A percentile compares a stretch with the other conserved stretches of the same genome.
Evolutionary conservation across 371 early-diverging fungal species (phyloP).

Genomic region (Haplosporangium sp.): DNA sequence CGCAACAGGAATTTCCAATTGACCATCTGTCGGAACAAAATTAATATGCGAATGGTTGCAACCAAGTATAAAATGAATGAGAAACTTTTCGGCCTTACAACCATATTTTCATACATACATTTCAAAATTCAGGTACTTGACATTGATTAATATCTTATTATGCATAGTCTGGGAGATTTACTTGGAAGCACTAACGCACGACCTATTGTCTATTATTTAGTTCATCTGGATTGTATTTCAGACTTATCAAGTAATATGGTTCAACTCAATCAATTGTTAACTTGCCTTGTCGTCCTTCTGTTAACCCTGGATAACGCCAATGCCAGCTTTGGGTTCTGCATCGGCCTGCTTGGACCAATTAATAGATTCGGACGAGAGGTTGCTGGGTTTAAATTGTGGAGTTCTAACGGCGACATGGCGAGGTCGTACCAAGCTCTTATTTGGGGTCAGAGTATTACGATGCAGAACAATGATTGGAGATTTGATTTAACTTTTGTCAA

Average conservation of each 20-base stretch:
- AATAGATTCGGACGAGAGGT: background rate
- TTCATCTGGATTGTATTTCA: background rate
- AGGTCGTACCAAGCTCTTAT: too few species aligned
- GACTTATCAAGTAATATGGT: background rate
- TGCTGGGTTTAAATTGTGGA: background rate
- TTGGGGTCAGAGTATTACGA: background rate
- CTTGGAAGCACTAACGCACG: too few species aligned
- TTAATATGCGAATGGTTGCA: too few species aligned
- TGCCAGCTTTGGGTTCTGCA: background rate
- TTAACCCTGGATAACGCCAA: background rate
- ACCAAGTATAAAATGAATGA: too few species aligned
- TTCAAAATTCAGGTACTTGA: too few species aligned
- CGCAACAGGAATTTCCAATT: too few species aligned
- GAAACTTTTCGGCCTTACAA: too few species aligned
- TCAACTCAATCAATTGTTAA: background rate
- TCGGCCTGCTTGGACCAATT: background rate
- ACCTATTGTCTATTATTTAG: too few species aligned
- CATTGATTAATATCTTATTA: too few species aligned
- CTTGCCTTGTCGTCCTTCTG: background rate
- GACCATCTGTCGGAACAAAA: too few species aligned
- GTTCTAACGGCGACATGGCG: background rate
- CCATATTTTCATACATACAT: too few species aligned
- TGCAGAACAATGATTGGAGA: background rate
- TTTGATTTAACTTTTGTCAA: background rate
- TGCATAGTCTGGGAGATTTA: too few species aligned